phyloP scores from a whole-genome alignment of 1,284 basidiomycete genomes.

The Hymenochaete sp. region DNA sequence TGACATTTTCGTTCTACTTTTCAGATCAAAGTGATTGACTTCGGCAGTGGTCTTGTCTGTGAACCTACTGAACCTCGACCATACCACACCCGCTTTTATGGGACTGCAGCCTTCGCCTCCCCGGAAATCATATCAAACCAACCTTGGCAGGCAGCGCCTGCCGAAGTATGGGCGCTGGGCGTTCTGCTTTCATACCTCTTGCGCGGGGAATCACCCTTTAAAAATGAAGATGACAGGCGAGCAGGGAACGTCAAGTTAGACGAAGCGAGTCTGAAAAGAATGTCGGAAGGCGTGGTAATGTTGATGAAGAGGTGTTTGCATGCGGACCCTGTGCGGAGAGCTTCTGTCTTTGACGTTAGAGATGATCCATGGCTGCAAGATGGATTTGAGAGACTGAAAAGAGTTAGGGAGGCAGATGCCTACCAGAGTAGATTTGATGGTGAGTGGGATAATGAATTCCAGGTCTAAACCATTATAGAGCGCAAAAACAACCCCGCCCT shows the following conservation, averaged over 20 bases:
- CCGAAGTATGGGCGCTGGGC: slow-evolving; percentile 46
- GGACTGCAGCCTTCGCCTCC: slow-evolving; percentile 73
- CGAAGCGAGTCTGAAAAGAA: slow-evolving; percentile 1
- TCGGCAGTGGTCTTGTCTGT: slow-evolving; percentile 78
- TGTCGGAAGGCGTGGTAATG: slow-evolving; percentile 28
- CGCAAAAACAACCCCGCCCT: too few relatives aligned
- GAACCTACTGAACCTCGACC: slow-evolving; percentile 60
- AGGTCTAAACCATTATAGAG: too few relatives aligned
- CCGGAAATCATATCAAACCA: slow-evolving; percentile 75
- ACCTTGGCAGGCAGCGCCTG: slow-evolving; percentile 39
- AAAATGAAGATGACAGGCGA: slow-evolving; percentile 31
- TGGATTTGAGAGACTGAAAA: slow-evolving; percentile 9
- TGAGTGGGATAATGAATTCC: too few relatives aligned
- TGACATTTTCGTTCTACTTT: slow-evolving; percentile 13
- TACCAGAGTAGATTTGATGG: too few relatives aligned
- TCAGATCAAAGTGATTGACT: slow-evolving; percentile 89
- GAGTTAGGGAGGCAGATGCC: too few relatives aligned
- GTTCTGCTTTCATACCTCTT: slow-evolving; percentile 41
- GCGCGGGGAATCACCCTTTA: slow-evolving; percentile 41
- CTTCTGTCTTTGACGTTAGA: slow-evolving; percentile 33
- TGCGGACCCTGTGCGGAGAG: slow-evolving; percentile 30
- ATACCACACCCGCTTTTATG: slow-evolving; percentile 68
- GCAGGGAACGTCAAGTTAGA: slow-evolving; percentile 27
- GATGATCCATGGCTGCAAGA: slow-evolving; percentile 34
- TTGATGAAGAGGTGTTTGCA: slow-evolving; percentile 36